Evolutionary conservation across 2,329 filamentous ascomycete genomes (phyloP).

Genomic region (Pestalotiopsis sp.): DNA sequence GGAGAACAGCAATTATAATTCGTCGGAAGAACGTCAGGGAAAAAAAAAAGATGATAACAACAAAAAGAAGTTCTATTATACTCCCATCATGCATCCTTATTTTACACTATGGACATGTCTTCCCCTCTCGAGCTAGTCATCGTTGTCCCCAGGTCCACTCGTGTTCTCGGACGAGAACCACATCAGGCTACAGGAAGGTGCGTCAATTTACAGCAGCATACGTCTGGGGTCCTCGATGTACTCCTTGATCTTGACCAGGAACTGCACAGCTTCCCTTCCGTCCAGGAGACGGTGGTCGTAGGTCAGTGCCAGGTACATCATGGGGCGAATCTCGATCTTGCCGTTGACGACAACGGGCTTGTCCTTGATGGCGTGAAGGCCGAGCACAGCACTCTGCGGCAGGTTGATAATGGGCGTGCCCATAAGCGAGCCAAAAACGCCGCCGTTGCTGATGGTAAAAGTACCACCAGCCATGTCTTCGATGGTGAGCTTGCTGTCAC

Average conservation of each 20-base stretch:
- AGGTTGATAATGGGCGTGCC: constrained; percentile 98
- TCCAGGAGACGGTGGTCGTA: constrained; percentile 97
- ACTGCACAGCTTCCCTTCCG: constrained; percentile 92
- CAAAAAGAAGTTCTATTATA: constrained; percentile 9
- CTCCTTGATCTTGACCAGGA: constrained; percentile 96
- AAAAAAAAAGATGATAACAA: background rate
- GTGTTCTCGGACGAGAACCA: background rate
- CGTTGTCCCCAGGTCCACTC: background rate
- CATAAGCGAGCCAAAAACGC: constrained; percentile 96
- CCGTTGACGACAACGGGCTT: constrained; percentile 87
- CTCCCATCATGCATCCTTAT: constrained; percentile 18
- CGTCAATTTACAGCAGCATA: constrained; percentile 69
- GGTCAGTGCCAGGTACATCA: constrained; percentile 98
- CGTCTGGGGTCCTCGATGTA: constrained; percentile 93
- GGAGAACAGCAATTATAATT: too few species aligned
- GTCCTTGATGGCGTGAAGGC: constrained; percentile 96
- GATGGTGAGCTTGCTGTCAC: constrained; percentile 94
- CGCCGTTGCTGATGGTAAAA: constrained; percentile 97
- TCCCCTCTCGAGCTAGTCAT: background rate
- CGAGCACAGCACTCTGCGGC: constrained; percentile 88
- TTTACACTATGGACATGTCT: constrained; percentile 19
- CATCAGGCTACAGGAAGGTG: constrained; percentile 15
- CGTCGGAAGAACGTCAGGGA: too few species aligned
- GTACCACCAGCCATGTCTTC: constrained; percentile 99
- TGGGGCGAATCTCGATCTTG: constrained; percentile 94